Evolutionary conservation across 164 flowering plant species (phyloP).

Genomic region (Protea cynaroides): DNA sequence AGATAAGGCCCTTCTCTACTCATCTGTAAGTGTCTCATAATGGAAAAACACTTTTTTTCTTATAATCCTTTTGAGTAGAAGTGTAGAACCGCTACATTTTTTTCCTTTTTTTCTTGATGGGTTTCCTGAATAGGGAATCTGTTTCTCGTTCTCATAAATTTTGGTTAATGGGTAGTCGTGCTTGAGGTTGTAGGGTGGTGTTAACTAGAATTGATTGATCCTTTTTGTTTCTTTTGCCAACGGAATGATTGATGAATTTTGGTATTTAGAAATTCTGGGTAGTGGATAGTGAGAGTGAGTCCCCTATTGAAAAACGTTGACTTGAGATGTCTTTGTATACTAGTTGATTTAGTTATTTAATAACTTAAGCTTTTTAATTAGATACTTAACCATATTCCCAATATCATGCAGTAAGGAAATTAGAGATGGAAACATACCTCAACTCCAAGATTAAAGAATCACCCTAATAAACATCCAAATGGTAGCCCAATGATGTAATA

Average conservation of each 20-base stretch:
- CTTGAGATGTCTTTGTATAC: too few species aligned
- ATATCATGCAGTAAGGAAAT: too few species aligned
- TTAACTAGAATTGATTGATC: not conserved
- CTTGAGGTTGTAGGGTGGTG: not conserved
- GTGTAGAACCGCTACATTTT: not conserved
- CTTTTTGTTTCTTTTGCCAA: not conserved
- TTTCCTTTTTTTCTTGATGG: not conserved
- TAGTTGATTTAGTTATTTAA: too few species aligned
- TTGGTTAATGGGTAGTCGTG: not conserved
- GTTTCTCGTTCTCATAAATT: not conserved
- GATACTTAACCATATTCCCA: too few species aligned
- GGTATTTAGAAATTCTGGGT: not conserved
- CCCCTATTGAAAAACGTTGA: too few species aligned
- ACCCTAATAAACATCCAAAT: too few species aligned
- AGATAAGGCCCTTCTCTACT: conserved; percentile 3
- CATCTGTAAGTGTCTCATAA: not conserved
- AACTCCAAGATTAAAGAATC: too few species aligned
- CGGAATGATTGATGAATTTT: not conserved
- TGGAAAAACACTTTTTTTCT: not conserved
- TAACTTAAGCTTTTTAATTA: too few species aligned
- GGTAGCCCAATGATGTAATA: too few species aligned
- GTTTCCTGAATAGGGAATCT: not conserved
- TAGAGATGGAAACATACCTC: too few species aligned
- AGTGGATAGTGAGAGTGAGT: too few species aligned
- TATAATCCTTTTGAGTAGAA: not conserved